Evolutionary conservation across 2,329 filamentous ascomycete genomes (phyloP).

Genomic region (Nannizzia gypsea): DNA sequence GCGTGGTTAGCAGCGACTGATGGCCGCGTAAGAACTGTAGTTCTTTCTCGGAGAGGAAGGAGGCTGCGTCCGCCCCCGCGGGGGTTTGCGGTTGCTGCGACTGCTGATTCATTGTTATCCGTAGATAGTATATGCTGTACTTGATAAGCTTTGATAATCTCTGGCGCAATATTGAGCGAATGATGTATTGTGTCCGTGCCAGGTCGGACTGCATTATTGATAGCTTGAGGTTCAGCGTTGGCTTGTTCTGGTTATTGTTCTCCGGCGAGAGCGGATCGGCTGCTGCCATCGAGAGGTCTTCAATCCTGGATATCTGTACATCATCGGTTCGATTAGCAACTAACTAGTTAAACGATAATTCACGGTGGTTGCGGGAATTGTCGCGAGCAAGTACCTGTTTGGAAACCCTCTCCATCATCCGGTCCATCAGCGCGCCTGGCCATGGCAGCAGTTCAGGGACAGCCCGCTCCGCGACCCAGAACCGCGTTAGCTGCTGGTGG

Average conservation of each 20-base stretch:
- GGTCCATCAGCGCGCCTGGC: constrained; percentile 63
- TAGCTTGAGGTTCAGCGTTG: constrained; percentile 82
- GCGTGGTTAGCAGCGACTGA: constrained; percentile 68
- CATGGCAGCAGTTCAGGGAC: constrained; percentile 81
- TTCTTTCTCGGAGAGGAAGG: constrained; percentile 63
- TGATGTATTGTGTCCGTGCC: constrained; percentile 82
- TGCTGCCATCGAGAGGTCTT: constrained; percentile 42
- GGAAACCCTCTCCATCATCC: constrained; percentile 62
- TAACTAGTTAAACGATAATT: not conserved
- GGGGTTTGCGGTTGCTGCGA: constrained; percentile 15
- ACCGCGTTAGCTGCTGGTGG: constrained; percentile 76
- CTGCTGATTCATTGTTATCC: constrained; percentile 17
- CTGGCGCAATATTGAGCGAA: constrained; percentile 69
- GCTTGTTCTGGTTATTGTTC: constrained; percentile 49
- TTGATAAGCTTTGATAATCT: constrained; percentile 63
- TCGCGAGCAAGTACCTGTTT: too few relatives aligned
- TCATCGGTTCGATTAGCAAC: not conserved
- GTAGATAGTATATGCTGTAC: constrained; percentile 40
- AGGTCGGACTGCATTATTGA: constrained; percentile 95
- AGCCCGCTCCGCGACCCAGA: constrained; percentile 85
- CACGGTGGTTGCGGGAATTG: too few relatives aligned
- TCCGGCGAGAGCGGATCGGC: constrained; percentile 31
- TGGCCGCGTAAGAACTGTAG: constrained; percentile 72
- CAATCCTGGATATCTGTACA: constrained; percentile 50
- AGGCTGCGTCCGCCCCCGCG: constrained; percentile 16